A percentile compares a stretch with the other conserved stretches of the same genome.
phyloP scores from a whole-genome alignment of 176 grass and related monocot genomes.

The Lolium rigidum region DNA sequence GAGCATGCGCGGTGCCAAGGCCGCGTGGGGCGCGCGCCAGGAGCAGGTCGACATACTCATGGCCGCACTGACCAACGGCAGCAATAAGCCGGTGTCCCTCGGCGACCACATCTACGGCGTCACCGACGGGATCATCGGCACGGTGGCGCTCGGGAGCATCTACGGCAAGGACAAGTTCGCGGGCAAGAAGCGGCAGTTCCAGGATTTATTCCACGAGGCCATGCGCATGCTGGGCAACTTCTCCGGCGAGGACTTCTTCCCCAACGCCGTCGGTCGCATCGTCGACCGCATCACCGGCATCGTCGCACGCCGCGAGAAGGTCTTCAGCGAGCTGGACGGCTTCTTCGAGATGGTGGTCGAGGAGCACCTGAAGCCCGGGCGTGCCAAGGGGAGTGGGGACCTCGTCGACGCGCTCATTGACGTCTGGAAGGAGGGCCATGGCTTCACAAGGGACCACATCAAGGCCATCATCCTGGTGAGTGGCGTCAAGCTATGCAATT shows the following conservation, averaged over 20 bases:
- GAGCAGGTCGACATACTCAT: no score
- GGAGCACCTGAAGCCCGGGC: background rate
- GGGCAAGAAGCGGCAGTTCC: conserved; percentile 24
- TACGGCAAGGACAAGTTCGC: conserved; percentile 36
- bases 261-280: conserved; percentile 11
- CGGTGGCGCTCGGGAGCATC: conserved; percentile 22
- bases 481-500: no score
- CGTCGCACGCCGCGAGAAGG: conserved; percentile 13
- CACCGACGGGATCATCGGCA: no score
- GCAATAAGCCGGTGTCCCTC: no score
- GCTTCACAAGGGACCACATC: conserved; percentile 46
- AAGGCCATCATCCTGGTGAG: conserved; percentile 13
- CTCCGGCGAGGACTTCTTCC: background rate
- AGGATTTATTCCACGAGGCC: conserved; percentile 36
- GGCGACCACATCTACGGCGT: no score
- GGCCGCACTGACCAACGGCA: no score
- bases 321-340: conserved; percentile 38
- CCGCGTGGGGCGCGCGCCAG: no score
- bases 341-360: conserved; percentile 47
- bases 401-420: conserved; percentile 42
- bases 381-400: conserved; percentile 1
- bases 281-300: no score
- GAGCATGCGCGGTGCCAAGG: no score
- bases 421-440: background rate
- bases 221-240: conserved; percentile 18